Percentiles rank a stretch among this genome's conserved stretches.
phyloP scores from a whole-genome alignment of 257 asterid genomes.

The Misopates orontium region DNA sequence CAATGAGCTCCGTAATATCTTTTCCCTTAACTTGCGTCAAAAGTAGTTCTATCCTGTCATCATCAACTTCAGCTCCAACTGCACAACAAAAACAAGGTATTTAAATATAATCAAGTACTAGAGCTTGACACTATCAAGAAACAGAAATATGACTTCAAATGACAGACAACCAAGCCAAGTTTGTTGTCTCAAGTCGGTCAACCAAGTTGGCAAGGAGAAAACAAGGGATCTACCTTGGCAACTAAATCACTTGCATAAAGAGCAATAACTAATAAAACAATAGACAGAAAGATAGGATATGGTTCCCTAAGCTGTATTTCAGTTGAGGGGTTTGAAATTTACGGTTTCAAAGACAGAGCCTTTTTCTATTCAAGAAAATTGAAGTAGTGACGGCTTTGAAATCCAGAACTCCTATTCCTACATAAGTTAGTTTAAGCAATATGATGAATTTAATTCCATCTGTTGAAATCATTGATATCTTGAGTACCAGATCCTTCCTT shows the following conservation, averaged over 20 bases:
- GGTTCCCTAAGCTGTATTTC: neutral
- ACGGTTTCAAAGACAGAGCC: neutral
- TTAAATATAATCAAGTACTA: neutral
- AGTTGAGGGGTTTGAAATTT: neutral
- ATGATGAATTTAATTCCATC: too few species aligned
- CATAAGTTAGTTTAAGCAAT: too few species aligned
- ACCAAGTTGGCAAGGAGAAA: neutral
- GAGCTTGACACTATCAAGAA: neutral
- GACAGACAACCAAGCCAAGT: neutral
- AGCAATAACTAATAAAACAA: neutral
- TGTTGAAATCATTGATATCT: too few species aligned
- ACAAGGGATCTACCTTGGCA: neutral
- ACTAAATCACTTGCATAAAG: neutral
- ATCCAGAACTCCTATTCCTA: neutral
- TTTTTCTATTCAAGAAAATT: neutral
- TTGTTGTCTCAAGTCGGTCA: neutral
- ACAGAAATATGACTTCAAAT: neutral
- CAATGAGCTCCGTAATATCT: slow-evolving; percentile 38
- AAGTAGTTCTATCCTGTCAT: slow-evolving; percentile 29
- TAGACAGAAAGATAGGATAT: neutral
- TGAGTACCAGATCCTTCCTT: too few species aligned
- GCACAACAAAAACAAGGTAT: slow-evolving; percentile 1
- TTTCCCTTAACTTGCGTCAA: slow-evolving; percentile 32
- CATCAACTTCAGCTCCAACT: slow-evolving; percentile 35
- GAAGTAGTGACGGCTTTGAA: neutral